These are phyloP conservation scores for Sporothrix dimorphospora DNA, from an alignment of 2,329 filamentous ascomycete genomes.

Conservation along the genomic window DNA sequence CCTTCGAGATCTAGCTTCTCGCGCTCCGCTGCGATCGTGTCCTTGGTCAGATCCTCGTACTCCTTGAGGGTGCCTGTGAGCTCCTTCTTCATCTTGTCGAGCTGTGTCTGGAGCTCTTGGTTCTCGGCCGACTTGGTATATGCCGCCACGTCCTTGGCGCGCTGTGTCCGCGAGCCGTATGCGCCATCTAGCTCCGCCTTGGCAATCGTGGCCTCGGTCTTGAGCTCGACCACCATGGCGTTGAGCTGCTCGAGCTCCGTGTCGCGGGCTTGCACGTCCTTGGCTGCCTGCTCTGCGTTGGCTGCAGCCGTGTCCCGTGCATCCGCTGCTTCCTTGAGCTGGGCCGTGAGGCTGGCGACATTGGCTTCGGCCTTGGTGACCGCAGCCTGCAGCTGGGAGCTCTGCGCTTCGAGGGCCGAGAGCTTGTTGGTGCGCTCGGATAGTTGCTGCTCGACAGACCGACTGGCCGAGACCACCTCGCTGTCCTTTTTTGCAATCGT, in stretches of 20 bases:
- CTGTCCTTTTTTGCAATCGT: conserved; percentile 32
- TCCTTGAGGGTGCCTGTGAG: conserved; percentile 55
- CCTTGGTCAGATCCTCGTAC: conserved; percentile 57
- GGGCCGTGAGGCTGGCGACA: conserved; percentile 44
- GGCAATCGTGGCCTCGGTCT: conserved; percentile 64
- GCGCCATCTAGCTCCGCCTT: conserved; percentile 65
- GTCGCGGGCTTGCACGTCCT: conserved; percentile 53
- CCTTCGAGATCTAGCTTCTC: conserved; percentile 53
- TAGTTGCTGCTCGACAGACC: conserved; percentile 34
- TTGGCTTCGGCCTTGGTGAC: conserved; percentile 45
- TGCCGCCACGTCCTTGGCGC: conserved; percentile 61
- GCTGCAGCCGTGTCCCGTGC: conserved; percentile 39
- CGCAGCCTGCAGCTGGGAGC: conserved; percentile 44
- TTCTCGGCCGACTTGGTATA: conserved; percentile 55
- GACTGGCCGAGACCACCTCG: conserved; percentile 30
- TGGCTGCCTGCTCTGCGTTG: conserved; percentile 44
- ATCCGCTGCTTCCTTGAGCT: conserved; percentile 40
- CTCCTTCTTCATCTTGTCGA: conserved; percentile 56
- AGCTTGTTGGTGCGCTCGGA: conserved; percentile 40
- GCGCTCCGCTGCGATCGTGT: conserved; percentile 54
- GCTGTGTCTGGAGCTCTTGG: conserved; percentile 50
- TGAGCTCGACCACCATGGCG: conserved; percentile 59
- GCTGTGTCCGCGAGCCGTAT: conserved; percentile 62
- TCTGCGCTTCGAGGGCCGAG: conserved; percentile 39
- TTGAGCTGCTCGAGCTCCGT: conserved; percentile 56